Conservation (phyloP, 2,329 filamentous ascomycete species). For the Aureobasidium sp. region DNA sequence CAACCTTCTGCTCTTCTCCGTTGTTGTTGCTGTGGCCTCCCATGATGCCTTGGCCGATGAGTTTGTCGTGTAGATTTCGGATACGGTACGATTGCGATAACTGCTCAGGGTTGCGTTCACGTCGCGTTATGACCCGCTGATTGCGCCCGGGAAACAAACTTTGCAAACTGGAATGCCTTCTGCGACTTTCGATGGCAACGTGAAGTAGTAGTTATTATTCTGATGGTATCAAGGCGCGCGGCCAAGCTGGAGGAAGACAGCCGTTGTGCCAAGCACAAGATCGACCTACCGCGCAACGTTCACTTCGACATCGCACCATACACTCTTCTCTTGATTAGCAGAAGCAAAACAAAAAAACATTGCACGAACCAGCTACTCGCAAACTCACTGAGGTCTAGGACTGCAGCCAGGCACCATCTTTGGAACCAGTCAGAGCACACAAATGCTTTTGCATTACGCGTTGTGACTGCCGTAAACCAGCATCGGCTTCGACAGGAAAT, state of each 20-base stretch:
- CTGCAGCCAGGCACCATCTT: not conserved
- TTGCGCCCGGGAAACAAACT: conserved; percentile 13
- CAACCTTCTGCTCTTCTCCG: conserved; percentile 41
- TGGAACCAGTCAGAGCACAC: not conserved
- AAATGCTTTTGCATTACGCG: not conserved
- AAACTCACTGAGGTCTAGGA: not conserved
- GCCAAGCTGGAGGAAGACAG: too few species aligned
- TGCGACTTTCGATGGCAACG: too few species aligned
- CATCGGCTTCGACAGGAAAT: not conserved
- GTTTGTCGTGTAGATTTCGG: not conserved
- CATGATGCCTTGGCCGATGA: not conserved
- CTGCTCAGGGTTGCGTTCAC: not conserved
- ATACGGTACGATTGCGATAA: not conserved
- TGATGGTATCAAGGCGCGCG: too few species aligned
- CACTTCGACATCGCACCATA: not conserved
- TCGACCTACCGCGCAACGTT: not conserved
- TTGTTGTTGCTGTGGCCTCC: conserved; percentile 17
- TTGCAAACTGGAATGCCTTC: not conserved
- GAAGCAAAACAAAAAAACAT: not conserved
- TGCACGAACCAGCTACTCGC: not conserved
- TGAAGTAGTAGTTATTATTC: too few species aligned
- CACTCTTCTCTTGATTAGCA: not conserved
- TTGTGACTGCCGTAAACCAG: not conserved
- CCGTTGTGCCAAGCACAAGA: too few species aligned
- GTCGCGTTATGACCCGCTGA: conserved; percentile 3